These are phyloP conservation scores for Lachancea kluyveri DNA, from an alignment of 805 yeast genomes.

Conservation along the genomic window DNA sequence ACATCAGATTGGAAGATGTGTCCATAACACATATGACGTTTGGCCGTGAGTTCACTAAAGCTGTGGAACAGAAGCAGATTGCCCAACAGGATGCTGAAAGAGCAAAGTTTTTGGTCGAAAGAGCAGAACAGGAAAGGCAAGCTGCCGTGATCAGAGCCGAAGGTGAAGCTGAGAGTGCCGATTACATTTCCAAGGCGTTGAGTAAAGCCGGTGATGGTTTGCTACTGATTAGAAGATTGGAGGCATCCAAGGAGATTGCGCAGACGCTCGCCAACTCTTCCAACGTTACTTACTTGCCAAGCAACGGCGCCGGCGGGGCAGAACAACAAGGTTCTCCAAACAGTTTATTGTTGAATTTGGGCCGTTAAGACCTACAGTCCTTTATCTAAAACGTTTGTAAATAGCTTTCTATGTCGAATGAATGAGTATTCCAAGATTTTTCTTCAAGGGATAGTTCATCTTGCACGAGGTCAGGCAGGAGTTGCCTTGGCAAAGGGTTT, in stretches of 20 bases:
- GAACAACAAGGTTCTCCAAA: slow-evolving; percentile 37
- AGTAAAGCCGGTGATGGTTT: slow-evolving; percentile 95
- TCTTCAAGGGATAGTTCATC: no score
- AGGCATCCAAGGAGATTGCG: slow-evolving; percentile 95
- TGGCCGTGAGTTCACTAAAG: slow-evolving; percentile 94
- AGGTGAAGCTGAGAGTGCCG: slow-evolving; percentile 99
- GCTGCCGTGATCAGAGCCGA: slow-evolving; percentile 95
- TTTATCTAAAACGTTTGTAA: no score
- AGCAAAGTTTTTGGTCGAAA: slow-evolving; percentile 86
- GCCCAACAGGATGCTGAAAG: slow-evolving; percentile 99
- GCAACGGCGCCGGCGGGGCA: slow-evolving; percentile 34
- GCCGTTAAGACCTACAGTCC: slow-evolving; percentile 40
- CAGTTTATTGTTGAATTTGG: slow-evolving; percentile 59
- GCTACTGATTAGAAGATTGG: slow-evolving; percentile 87
- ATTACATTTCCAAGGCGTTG: slow-evolving; percentile 85
- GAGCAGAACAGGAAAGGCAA: slow-evolving; percentile 95
- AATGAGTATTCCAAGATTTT: no score
- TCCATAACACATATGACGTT: slow-evolving; percentile 97
- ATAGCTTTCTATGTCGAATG: no score
- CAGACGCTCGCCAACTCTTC: slow-evolving; percentile 74
- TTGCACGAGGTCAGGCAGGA: no score
- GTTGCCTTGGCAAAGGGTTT: no score
- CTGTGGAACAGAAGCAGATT: slow-evolving; percentile 97
- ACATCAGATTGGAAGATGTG: slow-evolving; percentile 90
- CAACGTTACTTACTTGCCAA: slow-evolving; percentile 85